Percentiles rank a stretch among this genome's conserved stretches.
These are phyloP conservation scores for Pichia paraexigua DNA, from an alignment of 805 yeast genomes.

Conservation along the genomic window DNA sequence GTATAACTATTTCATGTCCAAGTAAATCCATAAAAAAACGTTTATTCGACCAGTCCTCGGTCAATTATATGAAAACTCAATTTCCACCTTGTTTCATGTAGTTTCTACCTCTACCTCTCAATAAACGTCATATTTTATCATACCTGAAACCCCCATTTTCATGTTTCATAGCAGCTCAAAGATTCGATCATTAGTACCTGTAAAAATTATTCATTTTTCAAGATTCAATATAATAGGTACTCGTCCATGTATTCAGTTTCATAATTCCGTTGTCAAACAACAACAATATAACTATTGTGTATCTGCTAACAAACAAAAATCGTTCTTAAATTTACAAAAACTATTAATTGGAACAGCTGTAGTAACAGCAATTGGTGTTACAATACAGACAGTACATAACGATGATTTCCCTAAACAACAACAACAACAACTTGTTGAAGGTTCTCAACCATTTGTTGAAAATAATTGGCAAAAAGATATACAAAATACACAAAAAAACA, in stretches of 20 bases:
- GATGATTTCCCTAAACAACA: neutral
- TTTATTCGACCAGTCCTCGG: neutral
- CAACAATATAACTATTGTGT: neutral
- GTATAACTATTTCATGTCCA: neutral
- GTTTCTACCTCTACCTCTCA: neutral
- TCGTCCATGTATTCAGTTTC: neutral
- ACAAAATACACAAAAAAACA: slow-evolving; percentile 22
- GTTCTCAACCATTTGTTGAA: slow-evolving; percentile 9
- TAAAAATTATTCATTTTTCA: neutral
- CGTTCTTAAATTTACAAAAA: neutral
- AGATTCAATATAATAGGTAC: neutral
- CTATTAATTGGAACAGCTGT: neutral
- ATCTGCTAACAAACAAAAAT: neutral
- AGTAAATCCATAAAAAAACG: neutral
- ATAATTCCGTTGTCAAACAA: neutral
- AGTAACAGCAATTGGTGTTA: neutral
- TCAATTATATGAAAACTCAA: neutral
- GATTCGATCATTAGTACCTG: neutral
- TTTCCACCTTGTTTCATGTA: neutral
- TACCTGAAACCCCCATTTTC: neutral
- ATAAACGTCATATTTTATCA: neutral
- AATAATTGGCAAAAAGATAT: slow-evolving; percentile 10
- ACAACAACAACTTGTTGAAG: slow-evolving; percentile 3
- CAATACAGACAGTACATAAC: neutral
- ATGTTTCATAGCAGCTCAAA: neutral